Percentiles rank a stretch among this genome's conserved stretches.
These are phyloP conservation scores for Populus ilicifolia DNA, from an alignment of 345 rosid genomes.

Conservation along the genomic window DNA sequence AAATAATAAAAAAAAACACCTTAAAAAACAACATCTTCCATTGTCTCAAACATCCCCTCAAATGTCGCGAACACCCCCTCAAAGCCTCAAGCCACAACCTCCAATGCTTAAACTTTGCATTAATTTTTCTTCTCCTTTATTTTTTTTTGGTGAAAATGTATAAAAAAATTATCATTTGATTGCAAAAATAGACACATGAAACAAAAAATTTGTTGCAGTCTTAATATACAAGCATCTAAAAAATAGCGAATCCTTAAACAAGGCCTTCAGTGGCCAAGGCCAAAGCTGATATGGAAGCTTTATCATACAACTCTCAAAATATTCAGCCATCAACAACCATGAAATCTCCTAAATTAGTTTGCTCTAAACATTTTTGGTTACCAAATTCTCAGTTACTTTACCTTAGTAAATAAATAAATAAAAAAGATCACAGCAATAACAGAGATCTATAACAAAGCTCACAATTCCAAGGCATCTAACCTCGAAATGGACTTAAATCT, in stretches of 20 bases:
- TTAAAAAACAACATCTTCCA: no score
- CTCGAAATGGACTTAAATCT: background rate
- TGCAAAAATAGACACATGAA: background rate
- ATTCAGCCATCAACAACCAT: background rate
- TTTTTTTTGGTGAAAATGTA: background rate
- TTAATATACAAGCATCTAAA: background rate
- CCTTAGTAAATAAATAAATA: background rate
- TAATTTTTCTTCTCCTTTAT: no score
- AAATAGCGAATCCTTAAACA: background rate
- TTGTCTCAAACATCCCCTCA: no score
- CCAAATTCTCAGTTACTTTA: background rate
- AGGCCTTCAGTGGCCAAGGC: background rate
- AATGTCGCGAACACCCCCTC: no score
- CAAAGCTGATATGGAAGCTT: background rate
- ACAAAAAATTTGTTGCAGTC: no score
- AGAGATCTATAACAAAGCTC: background rate
- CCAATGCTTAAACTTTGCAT: background rate
- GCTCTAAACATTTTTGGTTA: background rate
- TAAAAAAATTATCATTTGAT: no score
- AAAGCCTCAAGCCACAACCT: background rate
- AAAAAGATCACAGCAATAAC: background rate
- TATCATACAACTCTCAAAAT: background rate
- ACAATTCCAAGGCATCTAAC: background rate
- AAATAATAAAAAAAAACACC: no score
- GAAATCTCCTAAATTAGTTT: background rate